Conservation (phyloP, 345 rosid genomes). For the Hevea brasiliensis region DNA sequence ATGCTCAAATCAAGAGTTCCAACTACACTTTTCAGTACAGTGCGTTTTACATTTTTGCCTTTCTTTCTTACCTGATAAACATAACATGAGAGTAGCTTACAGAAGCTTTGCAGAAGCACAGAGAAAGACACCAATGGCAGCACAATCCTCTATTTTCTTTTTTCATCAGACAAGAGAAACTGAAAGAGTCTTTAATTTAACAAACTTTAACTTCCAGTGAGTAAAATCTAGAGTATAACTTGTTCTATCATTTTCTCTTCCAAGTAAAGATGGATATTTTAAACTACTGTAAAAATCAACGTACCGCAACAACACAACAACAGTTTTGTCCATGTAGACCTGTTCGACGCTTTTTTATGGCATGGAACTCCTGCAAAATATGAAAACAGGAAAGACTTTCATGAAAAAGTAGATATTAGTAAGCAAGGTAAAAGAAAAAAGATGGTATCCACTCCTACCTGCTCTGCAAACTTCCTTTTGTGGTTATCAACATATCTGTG, state of each 20-base stretch:
- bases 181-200: constrained; percentile 1
- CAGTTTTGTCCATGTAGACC: constrained; percentile 50
- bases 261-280: not conserved
- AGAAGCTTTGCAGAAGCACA: constrained; percentile 1
- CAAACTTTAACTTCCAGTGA: constrained; percentile 2
- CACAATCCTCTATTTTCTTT: not conserved
- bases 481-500: constrained; percentile 68
- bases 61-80: constrained; percentile 65
- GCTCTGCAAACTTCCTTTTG: constrained; percentile 87
- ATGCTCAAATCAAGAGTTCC: constrained; percentile 88
- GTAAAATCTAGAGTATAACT: not conserved
- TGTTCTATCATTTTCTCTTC: not conserved
- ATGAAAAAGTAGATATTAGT: not conserved
- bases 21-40: constrained; percentile 73
- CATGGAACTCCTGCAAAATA: constrained; percentile 67
- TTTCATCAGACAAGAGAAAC: constrained; percentile 7
- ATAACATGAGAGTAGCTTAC: constrained; percentile 4
- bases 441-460: constrained; percentile 44
- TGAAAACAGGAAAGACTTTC: constrained; percentile 13
- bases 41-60: constrained; percentile 51
- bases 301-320: constrained; percentile 67
- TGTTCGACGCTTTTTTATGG: constrained; percentile 58
- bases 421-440: constrained; percentile 2
- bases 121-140: not conserved
- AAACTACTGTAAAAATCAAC: constrained; percentile 11